Conservation (phyloP, 306 rosid species). For the Lathyrus sativus region DNA sequence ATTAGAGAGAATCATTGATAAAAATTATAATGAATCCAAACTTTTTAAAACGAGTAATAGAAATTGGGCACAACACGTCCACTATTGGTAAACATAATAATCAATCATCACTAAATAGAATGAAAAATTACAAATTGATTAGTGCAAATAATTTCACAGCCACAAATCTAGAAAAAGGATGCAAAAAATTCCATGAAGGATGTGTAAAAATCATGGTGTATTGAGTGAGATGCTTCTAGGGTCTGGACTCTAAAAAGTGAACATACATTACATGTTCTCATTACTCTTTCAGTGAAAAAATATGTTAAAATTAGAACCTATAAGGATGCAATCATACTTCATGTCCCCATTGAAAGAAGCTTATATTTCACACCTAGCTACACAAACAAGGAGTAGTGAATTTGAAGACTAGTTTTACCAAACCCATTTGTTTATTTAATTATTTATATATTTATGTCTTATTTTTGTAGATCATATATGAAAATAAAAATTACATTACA, state of each 20-base stretch:
- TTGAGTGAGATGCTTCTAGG: slow-evolving; percentile 38
- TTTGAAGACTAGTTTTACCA: slow-evolving; percentile 36
- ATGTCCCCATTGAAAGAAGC: slow-evolving; percentile 50
- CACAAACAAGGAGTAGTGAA: slow-evolving; percentile 48
- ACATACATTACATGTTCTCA: slow-evolving; percentile 31
- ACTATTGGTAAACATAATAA: slow-evolving; percentile 56
- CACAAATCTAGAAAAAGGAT: slow-evolving; percentile 42
- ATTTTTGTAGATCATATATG: slow-evolving; percentile 3
- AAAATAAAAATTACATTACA: slow-evolving; percentile 37
- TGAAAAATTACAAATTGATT: slow-evolving; percentile 46
- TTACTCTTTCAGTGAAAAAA: slow-evolving; percentile 33
- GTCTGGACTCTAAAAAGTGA: slow-evolving; percentile 54
- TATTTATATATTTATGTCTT: background rate
- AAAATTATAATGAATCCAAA: slow-evolving; percentile 36
- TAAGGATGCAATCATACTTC: slow-evolving; percentile 58
- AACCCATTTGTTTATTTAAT: slow-evolving; percentile 24
- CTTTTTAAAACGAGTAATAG: slow-evolving; percentile 35
- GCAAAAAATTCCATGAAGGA: slow-evolving; percentile 35
- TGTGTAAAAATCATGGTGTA: slow-evolving; percentile 43
- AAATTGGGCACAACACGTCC: slow-evolving; percentile 53
- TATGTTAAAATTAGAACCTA: slow-evolving; percentile 47
- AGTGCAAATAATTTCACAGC: slow-evolving; percentile 38
- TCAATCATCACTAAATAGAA: slow-evolving; percentile 53
- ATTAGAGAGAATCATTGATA: slow-evolving; percentile 30
- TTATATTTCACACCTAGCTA: slow-evolving; percentile 59